Evolutionary conservation across 768 basidiomycete species (phyloP).

Genomic region (Inosperma sp.): DNA sequence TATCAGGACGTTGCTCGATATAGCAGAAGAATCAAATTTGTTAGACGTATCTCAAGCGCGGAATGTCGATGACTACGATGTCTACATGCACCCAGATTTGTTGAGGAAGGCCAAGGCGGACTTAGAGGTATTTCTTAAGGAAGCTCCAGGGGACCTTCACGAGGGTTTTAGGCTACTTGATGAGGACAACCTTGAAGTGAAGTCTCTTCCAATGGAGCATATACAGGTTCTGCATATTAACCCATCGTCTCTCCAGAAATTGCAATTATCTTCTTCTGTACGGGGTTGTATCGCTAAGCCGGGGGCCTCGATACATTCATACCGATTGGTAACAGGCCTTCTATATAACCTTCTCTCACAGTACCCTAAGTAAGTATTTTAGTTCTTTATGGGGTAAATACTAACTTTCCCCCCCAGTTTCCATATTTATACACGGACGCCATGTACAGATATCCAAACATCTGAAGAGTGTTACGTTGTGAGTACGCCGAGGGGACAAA

Average conservation of each 20-base stretch:
- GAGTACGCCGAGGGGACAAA: constrained; percentile 55
- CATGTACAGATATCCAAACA: constrained; percentile 49
- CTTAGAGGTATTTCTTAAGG: constrained; percentile 42
- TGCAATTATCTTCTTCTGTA: constrained; percentile 42
- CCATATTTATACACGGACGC: constrained; percentile 53
- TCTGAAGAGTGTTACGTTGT: constrained; percentile 42
- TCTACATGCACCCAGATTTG: constrained; percentile 39
- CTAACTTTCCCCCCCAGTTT: constrained; percentile 39
- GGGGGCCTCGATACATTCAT: constrained; percentile 66
- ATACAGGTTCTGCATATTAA: background rate
- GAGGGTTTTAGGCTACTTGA: constrained; percentile 31
- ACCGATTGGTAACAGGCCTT: constrained; percentile 61
- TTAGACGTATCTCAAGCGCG: constrained; percentile 53
- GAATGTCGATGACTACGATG: constrained; percentile 54
- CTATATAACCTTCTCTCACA: constrained; percentile 48
- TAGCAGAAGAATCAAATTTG: constrained; percentile 51
- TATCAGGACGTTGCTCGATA: constrained; percentile 41
- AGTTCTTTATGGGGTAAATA: background rate
- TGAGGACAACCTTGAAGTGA: constrained; percentile 29
- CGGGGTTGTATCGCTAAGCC: constrained; percentile 49
- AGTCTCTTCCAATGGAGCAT: constrained; percentile 1
- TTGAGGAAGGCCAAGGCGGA: constrained; percentile 43
- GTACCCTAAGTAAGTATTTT: constrained; percentile 39
- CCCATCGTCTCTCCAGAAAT: constrained; percentile 34
- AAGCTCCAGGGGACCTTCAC: constrained; percentile 47